Percentiles rank a stretch among this genome's conserved stretches.
Evolutionary conservation across 495 filamentous ascomycete genomes (phyloP).

Genomic region (Xylaria palmicola): DNA sequence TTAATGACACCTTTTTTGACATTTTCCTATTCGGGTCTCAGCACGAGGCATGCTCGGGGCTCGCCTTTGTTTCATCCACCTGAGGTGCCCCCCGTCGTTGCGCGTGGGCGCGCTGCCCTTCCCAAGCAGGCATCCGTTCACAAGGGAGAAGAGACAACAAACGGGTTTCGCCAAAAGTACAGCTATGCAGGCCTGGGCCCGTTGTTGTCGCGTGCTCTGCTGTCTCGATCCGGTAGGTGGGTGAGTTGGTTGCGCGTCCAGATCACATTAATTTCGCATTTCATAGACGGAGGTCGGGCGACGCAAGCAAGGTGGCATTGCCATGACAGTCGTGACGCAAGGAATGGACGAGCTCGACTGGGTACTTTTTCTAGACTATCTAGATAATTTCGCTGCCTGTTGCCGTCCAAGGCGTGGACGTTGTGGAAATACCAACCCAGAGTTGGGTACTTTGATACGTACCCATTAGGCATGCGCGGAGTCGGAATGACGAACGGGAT

Average conservation of each 20-base stretch:
- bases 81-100: neutral
- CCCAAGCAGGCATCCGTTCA: neutral
- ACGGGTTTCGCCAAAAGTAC: conserved; percentile 2
- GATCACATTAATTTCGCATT: neutral
- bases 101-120: no score
- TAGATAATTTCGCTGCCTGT: conserved; percentile 8
- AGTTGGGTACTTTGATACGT: neutral
- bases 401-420: neutral
- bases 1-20: neutral
- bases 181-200: conserved; percentile 2
- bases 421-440: no score
- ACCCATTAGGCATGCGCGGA: neutral
- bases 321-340: neutral
- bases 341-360: neutral
- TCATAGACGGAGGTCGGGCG: neutral
- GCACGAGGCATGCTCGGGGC: neutral
- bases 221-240: conserved; percentile 5
- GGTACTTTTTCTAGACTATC: no score
- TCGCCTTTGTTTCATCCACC: neutral
- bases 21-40: neutral
- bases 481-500: neutral
- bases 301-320: conserved; percentile 2
- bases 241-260: neutral
- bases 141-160: neutral
- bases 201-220: conserved; percentile 4